Evolutionary conservation across 2,329 filamentous ascomycete species (phyloP).

Genomic region (Diaporthe citri): DNA sequence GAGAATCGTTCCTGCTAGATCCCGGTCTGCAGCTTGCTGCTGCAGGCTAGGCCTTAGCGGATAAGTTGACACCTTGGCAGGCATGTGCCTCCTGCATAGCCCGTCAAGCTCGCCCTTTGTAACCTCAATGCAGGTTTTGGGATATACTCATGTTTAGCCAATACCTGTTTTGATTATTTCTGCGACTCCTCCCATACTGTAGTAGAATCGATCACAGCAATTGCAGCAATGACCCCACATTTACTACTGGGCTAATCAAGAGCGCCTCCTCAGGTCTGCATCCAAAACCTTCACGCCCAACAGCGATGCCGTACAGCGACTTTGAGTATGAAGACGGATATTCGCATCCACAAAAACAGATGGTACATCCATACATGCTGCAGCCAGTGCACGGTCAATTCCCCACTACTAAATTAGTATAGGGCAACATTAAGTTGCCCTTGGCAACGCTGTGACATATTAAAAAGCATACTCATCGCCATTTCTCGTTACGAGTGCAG

Average conservation of each 20-base stretch:
- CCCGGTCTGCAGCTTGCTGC: constrained; percentile 3
- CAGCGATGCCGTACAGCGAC: neutral
- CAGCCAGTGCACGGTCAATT: too few relatives aligned
- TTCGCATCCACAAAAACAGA: too few relatives aligned
- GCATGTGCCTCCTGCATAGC: constrained; percentile 9
- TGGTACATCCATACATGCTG: too few relatives aligned
- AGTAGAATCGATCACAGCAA: neutral
- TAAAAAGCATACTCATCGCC: too few relatives aligned
- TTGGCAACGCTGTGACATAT: too few relatives aligned
- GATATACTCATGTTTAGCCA: neutral
- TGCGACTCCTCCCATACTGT: neutral
- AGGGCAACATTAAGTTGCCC: too few relatives aligned
- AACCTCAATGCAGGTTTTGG: neutral
- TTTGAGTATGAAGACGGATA: too few relatives aligned
- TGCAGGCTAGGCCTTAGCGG: neutral
- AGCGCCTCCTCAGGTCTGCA: neutral
- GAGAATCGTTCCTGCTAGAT: neutral
- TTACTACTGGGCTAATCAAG: neutral
- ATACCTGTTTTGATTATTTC: neutral
- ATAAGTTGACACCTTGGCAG: constrained; percentile 17
- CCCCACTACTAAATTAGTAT: too few relatives aligned
- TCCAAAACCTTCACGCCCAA: neutral
- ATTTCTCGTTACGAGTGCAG: too few relatives aligned
- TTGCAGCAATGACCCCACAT: neutral
- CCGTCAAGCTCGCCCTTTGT: neutral